Evolutionary conservation across 441 rosid species (phyloP), one percentile per base, ranked within the genome.

Genomic region (Hura crepitans): DNA sequence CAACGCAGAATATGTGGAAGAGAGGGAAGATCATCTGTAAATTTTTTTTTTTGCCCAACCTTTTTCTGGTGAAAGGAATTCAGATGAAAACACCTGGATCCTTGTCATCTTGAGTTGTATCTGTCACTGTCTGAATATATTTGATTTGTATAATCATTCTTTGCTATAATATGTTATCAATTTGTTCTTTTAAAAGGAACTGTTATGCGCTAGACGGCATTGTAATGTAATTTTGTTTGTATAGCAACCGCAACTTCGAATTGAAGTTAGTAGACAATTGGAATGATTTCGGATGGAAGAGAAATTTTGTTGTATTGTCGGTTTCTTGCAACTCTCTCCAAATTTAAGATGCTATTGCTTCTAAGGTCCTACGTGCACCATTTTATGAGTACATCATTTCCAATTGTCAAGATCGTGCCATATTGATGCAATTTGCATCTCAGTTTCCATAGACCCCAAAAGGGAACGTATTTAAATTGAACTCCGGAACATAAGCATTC

Each of bases 91-190:
- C 58, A 9, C 55, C 3, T 54, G 61, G 63, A 60, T 54, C 64
- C 76, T 30, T 53, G 18, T 69, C 58, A 51, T 65, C 76, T 27
- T 47, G 70, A 79, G 74, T 53, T 80, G 62, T 75, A 64, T 62
- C 63, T 66, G 71, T 49, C 55, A 73, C 77, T 65, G 51, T 30
- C 53, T 61, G 60, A 67, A 45, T 62, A 70, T 71, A 75, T 78
- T 87, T 69, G 80, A 82, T 81, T 79, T 84, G 86, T 84, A 82
- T 79, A 79, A 79, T 73, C 87, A 89, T 87, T 85, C 82, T 83
- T 89, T 79, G 72, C 42, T 58, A 53, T 62, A 70, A 50, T 68
- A 69, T 62, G 49, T 53, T 42, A 9, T 62, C 7, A 55, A 51
- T 64, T 37, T 35, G n/a, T 7, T n/a, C 27, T 22, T 14, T 10